Evolutionary conservation across 108 stramenopile genomes (phyloP), one percentile per base, ranked within the genome.

Genomic region (Mediolabrus comicus): DNA sequence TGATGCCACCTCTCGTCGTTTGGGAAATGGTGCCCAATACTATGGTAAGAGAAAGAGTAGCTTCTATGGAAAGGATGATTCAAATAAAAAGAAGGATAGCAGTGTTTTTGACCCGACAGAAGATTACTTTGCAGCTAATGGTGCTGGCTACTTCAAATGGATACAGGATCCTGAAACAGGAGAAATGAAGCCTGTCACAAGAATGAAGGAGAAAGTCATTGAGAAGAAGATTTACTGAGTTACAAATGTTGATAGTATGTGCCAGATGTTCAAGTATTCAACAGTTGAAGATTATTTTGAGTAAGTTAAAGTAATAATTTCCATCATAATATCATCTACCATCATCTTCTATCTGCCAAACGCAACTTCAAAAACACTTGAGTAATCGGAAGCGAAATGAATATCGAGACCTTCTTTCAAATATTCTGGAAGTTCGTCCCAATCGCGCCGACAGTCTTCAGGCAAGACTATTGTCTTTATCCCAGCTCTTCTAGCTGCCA

Each of bases 371-470:
- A 83, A 97, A 8, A 98, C 98, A 53, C 87, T 83, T 7, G 81
- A 73, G 77, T 97, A 99, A 60, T 92, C 89, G 19, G 89, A 82
- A 19, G 97, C 98, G 71, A 96, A 99, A 54, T 95, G 86, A 49
- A 98, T 86, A 49, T 94, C 91, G 56, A 98, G 71, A 2, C 94
- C 97, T 24, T 98, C 96, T 69, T 95, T 97, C 39, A 98, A 61
- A 73, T 99, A 97, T 24, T 96, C 94, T 10, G 97, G 93, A 30
- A 99, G 88, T 72, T 99, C 99, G 25, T 98, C 98, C 59, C 83
- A 97, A 61, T 99, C 99, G 22, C 95, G 80, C 69, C 86, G 83
- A 74, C 98, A 98, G 26, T 92, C 95, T 31, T 73, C 68, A 2
- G 99, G 99, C 2, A 98, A 64, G 12, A 98, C 74, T 4, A 99